Base-by-base conservation (phyloP, 441 rosid species). In the Populus hybrid region DNA sequence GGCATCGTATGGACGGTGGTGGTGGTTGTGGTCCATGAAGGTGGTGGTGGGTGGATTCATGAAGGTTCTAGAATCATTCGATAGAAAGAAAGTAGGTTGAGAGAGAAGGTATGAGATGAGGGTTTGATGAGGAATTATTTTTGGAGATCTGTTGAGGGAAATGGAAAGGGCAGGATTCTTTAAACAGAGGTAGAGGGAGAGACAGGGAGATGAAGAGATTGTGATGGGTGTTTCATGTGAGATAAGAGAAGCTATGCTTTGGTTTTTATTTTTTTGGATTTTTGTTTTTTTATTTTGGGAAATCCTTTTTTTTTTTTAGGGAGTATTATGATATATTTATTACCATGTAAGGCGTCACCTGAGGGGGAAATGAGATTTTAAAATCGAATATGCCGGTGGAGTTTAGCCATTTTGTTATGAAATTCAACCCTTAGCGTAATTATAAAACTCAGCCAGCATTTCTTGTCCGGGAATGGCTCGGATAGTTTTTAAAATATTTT, bases 1-100 rank as follows among this genome's bases (percentile, higher is more conserved):
- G 93, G 90, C 93, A 89, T 89, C 83, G 78, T 88, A 50, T 14
- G 57, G 57, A 50, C 57, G 57, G 20, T 0, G 20, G 57, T 50
- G 57, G 57, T 46, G 20, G 57, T 46, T 46, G 57, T 46, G 57
- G 57, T 50, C 57, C 57, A 50, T 50, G 57, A 50, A 50, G 57
- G 57, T 50, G 57, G 57, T 50, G 57, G 57, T 14, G 57, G 57
- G 57, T 50, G 57, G 57, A 16, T 50, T 50, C 57, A 50, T 50
- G 20, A 50, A 50, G 57, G 18, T 50, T 50, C 57, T 50, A 50
- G 57, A 50, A 50, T 50, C 57, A 50, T 50, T 50, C 57, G 57
- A 50, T 50, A 5, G 57, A 50, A 50, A 50, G 57, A 50, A 50
- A 16, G 57, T 14, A 3, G 57, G 57, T 50, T 50, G n/a, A 5